phyloP scores from a whole-genome alignment of 441 rosid genomes.

The Populus hybrid region DNA sequence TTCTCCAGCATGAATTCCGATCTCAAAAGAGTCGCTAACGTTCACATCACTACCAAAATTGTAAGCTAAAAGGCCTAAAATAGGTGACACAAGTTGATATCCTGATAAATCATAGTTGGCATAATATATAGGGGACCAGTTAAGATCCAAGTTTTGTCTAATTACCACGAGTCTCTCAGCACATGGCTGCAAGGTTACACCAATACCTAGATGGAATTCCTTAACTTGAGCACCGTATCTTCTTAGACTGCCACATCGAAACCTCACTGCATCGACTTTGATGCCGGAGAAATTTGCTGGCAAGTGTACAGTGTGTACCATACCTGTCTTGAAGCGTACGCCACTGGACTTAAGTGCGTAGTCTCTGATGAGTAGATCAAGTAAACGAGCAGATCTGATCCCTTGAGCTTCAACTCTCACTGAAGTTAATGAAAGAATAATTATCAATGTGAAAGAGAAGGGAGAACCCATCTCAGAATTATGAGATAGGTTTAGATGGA shows the following conservation, averaged over 20 bases:
- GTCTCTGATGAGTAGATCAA: constrained; percentile 73
- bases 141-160: constrained; percentile 62
- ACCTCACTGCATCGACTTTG: constrained; percentile 53
- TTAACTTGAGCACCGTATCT: constrained; percentile 70
- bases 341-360: constrained; percentile 59
- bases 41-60: constrained; percentile 51
- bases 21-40: constrained; percentile 48
- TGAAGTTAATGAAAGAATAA: constrained; percentile 40
- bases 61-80: constrained; percentile 73
- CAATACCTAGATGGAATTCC: constrained; percentile 67
- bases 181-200: constrained; percentile 66
- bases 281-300: constrained; percentile 78
- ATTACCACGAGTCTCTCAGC: constrained; percentile 75
- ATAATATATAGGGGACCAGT: constrained; percentile 69
- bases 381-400: constrained; percentile 48
- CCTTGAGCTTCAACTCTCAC: constrained; percentile 34
- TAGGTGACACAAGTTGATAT: constrained; percentile 72
- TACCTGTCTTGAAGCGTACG: constrained; percentile 52
- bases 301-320: constrained; percentile 40
- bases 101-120: constrained; percentile 67
- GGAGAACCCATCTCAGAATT: constrained; percentile 49
- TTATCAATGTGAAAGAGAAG: constrained; percentile 31
- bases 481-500: constrained; percentile 15
- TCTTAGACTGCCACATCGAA: constrained; percentile 77
- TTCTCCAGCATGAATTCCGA: constrained; percentile 44